Evolutionary conservation across 371 early-diverging fungal genomes (phyloP), one percentile per base, ranked within the genome.

Genomic region (Sporodiniella umbellata): DNA sequence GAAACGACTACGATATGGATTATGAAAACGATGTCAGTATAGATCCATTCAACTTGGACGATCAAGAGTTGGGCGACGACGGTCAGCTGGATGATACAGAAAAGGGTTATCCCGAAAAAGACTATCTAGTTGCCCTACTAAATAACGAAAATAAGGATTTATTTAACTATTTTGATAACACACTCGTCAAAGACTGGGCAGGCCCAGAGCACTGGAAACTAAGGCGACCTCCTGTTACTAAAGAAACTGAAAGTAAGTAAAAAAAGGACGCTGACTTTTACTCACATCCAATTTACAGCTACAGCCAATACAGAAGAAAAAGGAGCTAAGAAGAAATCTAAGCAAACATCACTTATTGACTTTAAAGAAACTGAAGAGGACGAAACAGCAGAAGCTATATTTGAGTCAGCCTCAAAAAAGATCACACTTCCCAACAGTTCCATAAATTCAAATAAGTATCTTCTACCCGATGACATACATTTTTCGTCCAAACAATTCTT

Each of bases 141-240:
- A 39, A 51, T 37, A 76, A 68, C 14, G 79, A 79, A 18, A 76
- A 80, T 15, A 65, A 79, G 21, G 87, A 87, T 31, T 63, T 90
- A 53, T 90, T 92, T 53, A 85, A 89, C 24, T 95, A 96, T 63
- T 96, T 96, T 78, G 96, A 96, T 69, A 61, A 83, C 8, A 84
- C 84, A 6, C 78, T 92, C 49, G 53, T 79, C 47, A 81, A 86
- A 43, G 84, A 86, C 43, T 98, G 98, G 98, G 96, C 96, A 14
- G 96, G 96, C 8, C 94, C 96, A 15, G 94, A 89, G 54, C 92
- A 92, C 66, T 98, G 96, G 96, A 92, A 87, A 43, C 58, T 91
- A 33, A 75, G 82, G 43, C 73, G 73, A 33, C 53, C 74, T 14
- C 23, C 40, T 1, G 14, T 19, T 5, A 24, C 17, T 0, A 44